A percentile compares a stretch with the other conserved stretches of the same genome.
Evolutionary conservation across 2,329 filamentous ascomycete genomes (phyloP).

Genomic region (Microascus cirrosus): DNA sequence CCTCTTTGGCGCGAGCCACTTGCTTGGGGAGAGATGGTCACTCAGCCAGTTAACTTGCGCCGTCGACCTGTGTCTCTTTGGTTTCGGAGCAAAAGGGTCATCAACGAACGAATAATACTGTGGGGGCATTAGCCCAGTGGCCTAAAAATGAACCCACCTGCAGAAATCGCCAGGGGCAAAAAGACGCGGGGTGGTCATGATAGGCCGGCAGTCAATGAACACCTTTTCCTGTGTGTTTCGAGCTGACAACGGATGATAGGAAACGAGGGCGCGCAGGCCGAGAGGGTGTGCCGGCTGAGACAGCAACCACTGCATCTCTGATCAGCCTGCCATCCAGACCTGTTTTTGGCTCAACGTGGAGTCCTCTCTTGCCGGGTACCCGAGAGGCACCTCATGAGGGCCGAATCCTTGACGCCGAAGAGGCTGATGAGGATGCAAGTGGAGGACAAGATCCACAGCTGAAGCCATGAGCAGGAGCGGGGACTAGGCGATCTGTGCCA

Average conservation of each 20-base stretch:
- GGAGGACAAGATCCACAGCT: background rate
- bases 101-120: background rate
- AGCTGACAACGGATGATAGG: background rate
- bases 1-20: background rate
- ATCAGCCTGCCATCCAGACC: background rate
- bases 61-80: background rate
- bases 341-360: no score
- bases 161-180: background rate
- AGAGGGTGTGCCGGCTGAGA: background rate
- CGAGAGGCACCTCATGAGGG: no score
- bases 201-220: background rate
- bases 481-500: background rate
- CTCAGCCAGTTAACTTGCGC: constrained; percentile 1
- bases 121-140: background rate
- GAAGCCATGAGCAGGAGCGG: background rate
- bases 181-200: background rate
- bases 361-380: no score
- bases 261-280: background rate
- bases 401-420: no score
- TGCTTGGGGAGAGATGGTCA: background rate
- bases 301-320: background rate
- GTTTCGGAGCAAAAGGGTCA: constrained; percentile 1
- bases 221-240: background rate
- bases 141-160: background rate
- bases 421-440: no score